Evolutionary conservation across 2,329 filamentous ascomycete species (phyloP), one percentile per base, ranked within the genome.

Genomic region (Aspergillus hiratsukae): DNA sequence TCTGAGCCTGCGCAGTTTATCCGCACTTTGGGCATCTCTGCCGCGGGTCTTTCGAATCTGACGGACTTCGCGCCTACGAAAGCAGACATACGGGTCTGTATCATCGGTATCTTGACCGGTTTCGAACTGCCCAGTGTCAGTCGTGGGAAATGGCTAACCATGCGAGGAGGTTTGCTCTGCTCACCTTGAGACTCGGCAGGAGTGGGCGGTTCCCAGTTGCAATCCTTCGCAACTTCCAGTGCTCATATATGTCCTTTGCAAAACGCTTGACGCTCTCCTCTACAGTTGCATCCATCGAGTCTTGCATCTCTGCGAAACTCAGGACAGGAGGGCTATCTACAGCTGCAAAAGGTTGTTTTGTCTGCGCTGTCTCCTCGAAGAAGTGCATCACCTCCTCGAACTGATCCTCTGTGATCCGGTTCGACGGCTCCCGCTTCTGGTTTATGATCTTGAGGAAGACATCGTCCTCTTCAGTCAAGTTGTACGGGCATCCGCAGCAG

Each of bases 61-160:
- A 56, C 94, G 88, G 49, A 96, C 90, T 75, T 99, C 94, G 61
- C 94, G 89, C 65, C 94, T 87, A 71, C 94, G 86, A 83, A 99
- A 99, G 76, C 94, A 99, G 68, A 99, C 92, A 76, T 96, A 99
- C 50, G 94, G 94, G 75, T 99, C 94, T 66, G 90, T 86, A 71
- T 99, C 94, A 73, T 99, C 94, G 59, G 88, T 95, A 63, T 97
- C 93, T 70, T 91, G 89, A 61, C 94, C 91, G 49, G 87, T 95
- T 78, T 99, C 94, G 63, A 96, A 94, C 78, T 80, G 67, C 53
- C 43, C 17, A 50, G 43, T 4, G 21, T 62, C 68, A 54, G 69
- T 66, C 54, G 51, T 49, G 46, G 8, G 14, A 8, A 6, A 28
- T 28, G 35, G 35, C 4, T 37, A 27, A 40, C 55, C 43, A 46